Base-by-base conservation (phyloP, 164 flowering plant species). In the Pachysandra terminalis region DNA sequence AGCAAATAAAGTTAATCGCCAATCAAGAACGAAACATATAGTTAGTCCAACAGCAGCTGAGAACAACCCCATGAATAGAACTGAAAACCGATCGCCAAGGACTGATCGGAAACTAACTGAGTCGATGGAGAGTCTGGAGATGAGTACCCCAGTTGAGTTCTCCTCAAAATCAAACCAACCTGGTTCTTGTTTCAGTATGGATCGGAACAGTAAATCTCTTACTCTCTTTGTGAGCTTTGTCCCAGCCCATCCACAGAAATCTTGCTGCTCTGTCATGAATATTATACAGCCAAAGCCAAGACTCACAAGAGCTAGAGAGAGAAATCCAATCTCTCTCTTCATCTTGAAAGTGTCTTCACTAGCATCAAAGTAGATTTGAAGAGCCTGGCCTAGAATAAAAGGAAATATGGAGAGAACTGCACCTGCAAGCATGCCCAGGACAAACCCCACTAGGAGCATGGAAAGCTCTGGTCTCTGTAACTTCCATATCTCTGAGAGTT, bases 221-320 rank as follows among this genome's bases (percentile, higher is more conserved):
- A 85, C 86, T n/a, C 96, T 73, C 69, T 64, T 68, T 5, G 88
- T 87, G 62, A 87, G 89, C 70, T 77, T 86, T 40, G 96, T 77
- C 25, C 96, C 92, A 16, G 89, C 90, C 87, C 82, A 85, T 6
- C 92, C 89, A 66, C 96, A 90, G 41, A 90, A 79, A 26, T 92
- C 92, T 79, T 87, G 96, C 61, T 90, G 96, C 19, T 87, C 86
- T 28, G 80, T 82, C 90, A 87, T 85, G 58, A 76, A 19, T 54
- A 86, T 49, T 19, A 89, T 66, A 67, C 81, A 79, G 12, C 87
- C 90, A 57, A 86, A 54, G 15, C 96, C 96, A 22, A 89, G 79
- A 1, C 96, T 90, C 9, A 86, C 86, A 0, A 89, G 71, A 12
- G 65, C 84, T 62, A 86, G 23, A 26, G 76, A 81, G 21, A 89